phyloP scores from a whole-genome alignment of 441 rosid species.

The Adansonia madagascariensis region DNA sequence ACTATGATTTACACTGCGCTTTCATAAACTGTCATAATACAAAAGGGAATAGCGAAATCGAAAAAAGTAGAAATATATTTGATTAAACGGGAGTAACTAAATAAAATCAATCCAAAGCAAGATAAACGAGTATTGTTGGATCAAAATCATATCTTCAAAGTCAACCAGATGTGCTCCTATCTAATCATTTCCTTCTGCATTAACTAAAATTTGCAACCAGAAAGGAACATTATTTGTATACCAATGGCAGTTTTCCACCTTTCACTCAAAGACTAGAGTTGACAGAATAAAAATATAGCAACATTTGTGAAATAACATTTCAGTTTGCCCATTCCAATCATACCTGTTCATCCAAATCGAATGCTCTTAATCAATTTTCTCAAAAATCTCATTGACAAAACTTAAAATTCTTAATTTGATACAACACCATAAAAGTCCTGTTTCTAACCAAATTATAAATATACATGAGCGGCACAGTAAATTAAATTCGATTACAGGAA shows the following conservation, averaged over 20 bases:
- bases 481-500: not conserved
- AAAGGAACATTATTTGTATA: not conserved
- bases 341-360: not conserved
- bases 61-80: not conserved
- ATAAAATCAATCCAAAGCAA: not conserved
- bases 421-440: constrained; percentile 1
- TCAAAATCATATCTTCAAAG: not conserved
- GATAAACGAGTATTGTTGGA: not conserved
- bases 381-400: not conserved
- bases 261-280: not conserved
- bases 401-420: not conserved
- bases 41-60: not conserved
- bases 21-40: not conserved
- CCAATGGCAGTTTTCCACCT: not conserved
- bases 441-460: constrained; percentile 6
- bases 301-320: not conserved
- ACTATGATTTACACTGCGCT: not conserved
- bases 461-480: not conserved
- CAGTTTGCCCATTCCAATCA: constrained; percentile 1
- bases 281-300: not conserved
- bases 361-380: not conserved
- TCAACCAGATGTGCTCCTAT: not conserved
- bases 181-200: not conserved
- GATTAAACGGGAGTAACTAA: not conserved
- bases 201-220: not conserved